Base-by-base conservation (phyloP, 2,329 filamentous ascomycete genomes). In the Fusarium sp. region DNA sequence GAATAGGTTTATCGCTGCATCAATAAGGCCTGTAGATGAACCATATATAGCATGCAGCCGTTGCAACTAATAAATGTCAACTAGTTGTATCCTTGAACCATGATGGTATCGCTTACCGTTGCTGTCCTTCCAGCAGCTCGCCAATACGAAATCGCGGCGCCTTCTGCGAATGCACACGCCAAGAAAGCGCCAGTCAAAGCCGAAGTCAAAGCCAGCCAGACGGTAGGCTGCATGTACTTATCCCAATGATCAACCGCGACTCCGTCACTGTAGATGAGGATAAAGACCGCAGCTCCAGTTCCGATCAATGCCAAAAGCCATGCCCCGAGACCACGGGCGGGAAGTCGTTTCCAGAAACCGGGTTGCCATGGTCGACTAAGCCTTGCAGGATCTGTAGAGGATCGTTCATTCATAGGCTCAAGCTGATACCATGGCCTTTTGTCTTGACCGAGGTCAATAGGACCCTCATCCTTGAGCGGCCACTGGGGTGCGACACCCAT, bases 61-160 rank as follows among this genome's bases (percentile, higher is more conserved):
- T 74, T 73, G 71, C n/a, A 73, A 10, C 70, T 72, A 7, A 5
- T 8, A 5, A 2, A 24, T 11, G 5, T 38, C 8, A 13, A 11
- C 6, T 37, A 14, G 5, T 1, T 14, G 1, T 22, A 14, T n/a
- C 1, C 37, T 2, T 14, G 2, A 3, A 10, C 4, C 1, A 3
- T 61, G 9, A 24, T 7, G 6, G 16, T 27, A 31, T n/a, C 37
- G 54, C 73, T 34, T 40, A 76, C 74, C 13, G 74, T 76, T 2
- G 69, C 67, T 7, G 74, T 74, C 24, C 57, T 70, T 2, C 65
- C 69, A 24, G 74, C 74, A 1, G 74, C 50, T 35, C 74, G 62
- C 74, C 74, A 76, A 7, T 74, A 76, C 1, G 73, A 76, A 10
- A 76, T 76, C 0, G 74, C 74, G 0, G 74, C 74, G 2, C 68